Conservation (phyloP, 768 basidiomycete species). For the Lentinula detonsa region DNA sequence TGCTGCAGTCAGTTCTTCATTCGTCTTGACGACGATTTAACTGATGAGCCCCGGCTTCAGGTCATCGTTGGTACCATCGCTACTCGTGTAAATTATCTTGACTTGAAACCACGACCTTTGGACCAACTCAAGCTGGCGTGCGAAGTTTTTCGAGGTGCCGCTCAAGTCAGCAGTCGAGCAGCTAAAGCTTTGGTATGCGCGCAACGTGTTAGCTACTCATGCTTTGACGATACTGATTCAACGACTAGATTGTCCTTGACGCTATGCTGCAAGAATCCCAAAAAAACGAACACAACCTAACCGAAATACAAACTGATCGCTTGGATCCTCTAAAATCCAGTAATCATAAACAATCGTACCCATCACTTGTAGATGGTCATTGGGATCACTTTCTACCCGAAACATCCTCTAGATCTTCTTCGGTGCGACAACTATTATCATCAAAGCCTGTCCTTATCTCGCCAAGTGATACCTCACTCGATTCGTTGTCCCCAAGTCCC, state of each 20-base stretch:
- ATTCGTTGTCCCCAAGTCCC: background rate
- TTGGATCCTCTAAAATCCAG: slow-evolving; percentile 20
- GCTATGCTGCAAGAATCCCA: slow-evolving; percentile 37
- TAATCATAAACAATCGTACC: slow-evolving; percentile 6
- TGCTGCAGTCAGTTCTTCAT: slow-evolving; percentile 37
- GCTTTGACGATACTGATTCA: background rate
- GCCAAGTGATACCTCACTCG: background rate
- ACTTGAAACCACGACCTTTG: slow-evolving; percentile 40
- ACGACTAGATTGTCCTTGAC: slow-evolving; percentile 36
- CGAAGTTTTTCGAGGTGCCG: slow-evolving; percentile 35
- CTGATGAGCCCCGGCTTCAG: slow-evolving; percentile 18
- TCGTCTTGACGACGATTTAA: background rate
- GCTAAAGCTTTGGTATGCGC: slow-evolving; percentile 36
- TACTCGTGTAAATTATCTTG: slow-evolving; percentile 34
- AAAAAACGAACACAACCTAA: slow-evolving; percentile 6
- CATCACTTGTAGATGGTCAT: background rate
- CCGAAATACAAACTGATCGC: slow-evolving; percentile 12
- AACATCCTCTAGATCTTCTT: background rate
- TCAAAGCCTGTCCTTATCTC: background rate
- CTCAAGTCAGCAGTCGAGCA: slow-evolving; percentile 42
- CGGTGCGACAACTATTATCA: background rate
- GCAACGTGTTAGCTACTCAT: background rate
- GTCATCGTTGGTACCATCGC: slow-evolving; percentile 52
- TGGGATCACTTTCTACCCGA: background rate
- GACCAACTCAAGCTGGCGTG: slow-evolving; percentile 42